These are phyloP conservation scores for Cystobasidium sp. DNA, from an alignment of 1,284 basidiomycete species.

Conservation along the genomic window DNA sequence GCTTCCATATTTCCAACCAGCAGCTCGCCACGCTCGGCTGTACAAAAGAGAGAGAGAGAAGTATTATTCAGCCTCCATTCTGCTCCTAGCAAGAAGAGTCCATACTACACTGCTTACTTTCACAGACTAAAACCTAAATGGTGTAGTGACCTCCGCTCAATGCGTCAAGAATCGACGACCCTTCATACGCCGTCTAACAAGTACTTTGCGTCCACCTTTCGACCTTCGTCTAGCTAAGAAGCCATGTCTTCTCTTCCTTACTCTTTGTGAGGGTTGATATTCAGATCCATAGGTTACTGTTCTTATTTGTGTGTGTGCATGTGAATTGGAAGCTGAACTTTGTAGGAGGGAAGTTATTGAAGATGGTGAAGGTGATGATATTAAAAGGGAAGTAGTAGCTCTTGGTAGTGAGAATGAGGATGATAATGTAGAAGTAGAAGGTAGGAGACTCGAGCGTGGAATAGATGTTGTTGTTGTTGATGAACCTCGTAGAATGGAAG, in stretches of 20 bases:
- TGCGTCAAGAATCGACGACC: conserved; percentile 51
- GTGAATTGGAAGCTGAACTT: conserved; percentile 13
- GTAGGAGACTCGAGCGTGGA: not conserved
- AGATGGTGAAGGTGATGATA: conserved; percentile 1
- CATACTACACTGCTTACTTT: too few relatives aligned
- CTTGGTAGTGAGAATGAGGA: not conserved
- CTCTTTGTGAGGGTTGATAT: conserved; percentile 86
- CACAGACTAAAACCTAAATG: too few relatives aligned
- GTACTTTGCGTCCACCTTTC: conserved; percentile 47
- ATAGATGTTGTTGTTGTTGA: not conserved
- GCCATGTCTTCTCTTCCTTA: conserved; percentile 84
- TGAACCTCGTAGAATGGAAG: not conserved
- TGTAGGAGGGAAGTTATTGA: conserved; percentile 10
- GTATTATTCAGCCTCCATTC: too few relatives aligned
- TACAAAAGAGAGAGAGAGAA: too few relatives aligned
- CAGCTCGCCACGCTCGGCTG: too few relatives aligned
- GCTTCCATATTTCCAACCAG: too few relatives aligned
- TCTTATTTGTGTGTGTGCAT: conserved; percentile 27
- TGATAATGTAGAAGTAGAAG: conserved; percentile 9
- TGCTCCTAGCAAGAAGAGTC: too few relatives aligned
- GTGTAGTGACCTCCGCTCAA: conserved; percentile 18
- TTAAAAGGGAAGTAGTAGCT: not conserved
- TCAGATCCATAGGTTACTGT: conserved; percentile 65
- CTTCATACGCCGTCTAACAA: conserved; percentile 47
- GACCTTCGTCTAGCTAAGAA: conserved; percentile 73